Conservation (phyloP, 2,329 filamentous ascomycete genomes). For the Phialocephala subalpina region DNA sequence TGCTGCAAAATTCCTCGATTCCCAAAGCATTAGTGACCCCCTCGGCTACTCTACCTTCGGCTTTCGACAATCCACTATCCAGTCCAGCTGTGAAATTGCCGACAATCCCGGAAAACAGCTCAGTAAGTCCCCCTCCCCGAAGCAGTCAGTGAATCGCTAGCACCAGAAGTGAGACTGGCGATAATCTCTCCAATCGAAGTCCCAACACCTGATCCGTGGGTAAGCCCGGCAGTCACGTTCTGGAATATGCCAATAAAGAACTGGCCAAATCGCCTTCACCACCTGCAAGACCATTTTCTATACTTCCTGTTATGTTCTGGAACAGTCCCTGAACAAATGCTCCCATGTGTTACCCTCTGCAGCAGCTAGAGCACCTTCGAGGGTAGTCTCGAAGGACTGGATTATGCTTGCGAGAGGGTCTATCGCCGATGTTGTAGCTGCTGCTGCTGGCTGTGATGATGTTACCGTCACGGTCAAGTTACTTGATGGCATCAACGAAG, state of each 20-base stretch:
- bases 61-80: background rate
- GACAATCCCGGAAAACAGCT: background rate
- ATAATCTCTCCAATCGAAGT: background rate
- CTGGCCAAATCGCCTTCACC: background rate
- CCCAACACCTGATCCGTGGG: background rate
- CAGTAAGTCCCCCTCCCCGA: background rate
- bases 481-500: background rate
- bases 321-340: background rate
- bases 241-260: background rate
- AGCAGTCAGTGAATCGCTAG: background rate
- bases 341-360: background rate
- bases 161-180: background rate
- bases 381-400: background rate
- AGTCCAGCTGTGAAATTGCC: conserved; percentile 2
- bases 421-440: background rate
- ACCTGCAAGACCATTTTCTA: background rate
- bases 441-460: background rate
- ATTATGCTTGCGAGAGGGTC: background rate
- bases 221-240: background rate
- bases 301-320: background rate
- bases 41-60: background rate
- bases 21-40: background rate
- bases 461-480: background rate
- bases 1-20: background rate
- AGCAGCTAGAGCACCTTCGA: background rate